Evolutionary conservation across 2,329 filamentous ascomycete genomes (phyloP).

Genomic region (Plenodomus lindquistii): DNA sequence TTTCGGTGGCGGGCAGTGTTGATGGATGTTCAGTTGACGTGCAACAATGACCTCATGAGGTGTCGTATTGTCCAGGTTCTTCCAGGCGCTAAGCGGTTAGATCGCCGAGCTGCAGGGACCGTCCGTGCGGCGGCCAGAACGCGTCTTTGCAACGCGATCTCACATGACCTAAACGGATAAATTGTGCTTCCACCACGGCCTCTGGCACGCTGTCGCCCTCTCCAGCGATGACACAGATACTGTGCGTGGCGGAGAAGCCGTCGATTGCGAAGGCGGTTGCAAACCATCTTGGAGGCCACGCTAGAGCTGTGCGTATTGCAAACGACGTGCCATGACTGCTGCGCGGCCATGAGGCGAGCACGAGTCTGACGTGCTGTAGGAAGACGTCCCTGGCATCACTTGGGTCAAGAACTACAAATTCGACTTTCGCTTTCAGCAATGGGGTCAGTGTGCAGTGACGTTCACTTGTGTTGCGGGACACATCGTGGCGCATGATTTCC

Average conservation of each 20-base stretch:
- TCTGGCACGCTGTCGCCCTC: constrained; percentile 5
- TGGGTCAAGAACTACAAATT: constrained; percentile 97
- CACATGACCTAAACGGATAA: constrained; percentile 33
- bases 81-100: background rate
- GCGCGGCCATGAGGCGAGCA: background rate
- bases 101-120: constrained; percentile 7
- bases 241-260: constrained; percentile 85
- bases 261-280: constrained; percentile 96
- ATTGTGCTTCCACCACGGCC: constrained; percentile 1
- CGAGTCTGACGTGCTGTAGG: constrained; percentile 52
- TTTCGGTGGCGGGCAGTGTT: background rate
- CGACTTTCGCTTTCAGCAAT: constrained; percentile 81
- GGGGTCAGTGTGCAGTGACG: constrained; percentile 81
- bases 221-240: constrained; percentile 56
- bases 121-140: constrained; percentile 19
- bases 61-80: constrained; percentile 14
- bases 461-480: constrained; percentile 96
- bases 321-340: background rate
- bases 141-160: constrained; percentile 39
- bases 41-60: constrained; percentile 34
- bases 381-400: constrained; percentile 66
- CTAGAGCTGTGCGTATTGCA: constrained; percentile 61
- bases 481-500: constrained; percentile 80
- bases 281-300: constrained; percentile 81
- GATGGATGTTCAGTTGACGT: constrained; percentile 3